Percentiles rank a stretch among this genome's conserved stretches.
Evolutionary conservation across 164 flowering plant species (phyloP).

Genomic region (Stephania cephalantha): DNA sequence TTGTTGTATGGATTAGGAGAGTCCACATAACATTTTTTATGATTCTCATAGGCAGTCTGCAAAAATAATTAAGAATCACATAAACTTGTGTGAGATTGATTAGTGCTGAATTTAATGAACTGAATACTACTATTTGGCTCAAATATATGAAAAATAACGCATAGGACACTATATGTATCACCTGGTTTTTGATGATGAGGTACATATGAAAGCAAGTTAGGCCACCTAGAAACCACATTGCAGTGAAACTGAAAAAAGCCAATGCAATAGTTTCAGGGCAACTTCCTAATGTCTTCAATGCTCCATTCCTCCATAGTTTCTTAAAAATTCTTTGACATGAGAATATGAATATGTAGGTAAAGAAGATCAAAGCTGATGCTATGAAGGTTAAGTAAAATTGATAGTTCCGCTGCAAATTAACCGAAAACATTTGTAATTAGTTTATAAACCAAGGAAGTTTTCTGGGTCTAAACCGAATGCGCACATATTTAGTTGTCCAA

Average conservation of each 20-base stretch:
- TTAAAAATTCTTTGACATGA: conserved; percentile 30
- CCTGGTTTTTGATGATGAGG: conserved; percentile 43
- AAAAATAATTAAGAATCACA: background rate
- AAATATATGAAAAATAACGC: too few relatives aligned
- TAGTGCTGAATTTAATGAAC: background rate
- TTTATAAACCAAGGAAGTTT: background rate
- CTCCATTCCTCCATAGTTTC: conserved; percentile 18
- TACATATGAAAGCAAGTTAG: conserved; percentile 33
- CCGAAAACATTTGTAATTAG: background rate
- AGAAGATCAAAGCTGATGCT: conserved; percentile 27
- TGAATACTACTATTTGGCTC: background rate
- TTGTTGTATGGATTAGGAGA: conserved; percentile 36
- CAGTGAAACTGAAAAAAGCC: conserved; percentile 31
- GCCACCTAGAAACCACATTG: conserved; percentile 35
- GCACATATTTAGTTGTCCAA: too few relatives aligned
- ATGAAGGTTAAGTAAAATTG: conserved; percentile 36
- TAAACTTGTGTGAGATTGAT: background rate
- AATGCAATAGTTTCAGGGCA: conserved; percentile 44
- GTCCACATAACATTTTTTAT: conserved; percentile 20
- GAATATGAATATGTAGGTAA: conserved; percentile 30
- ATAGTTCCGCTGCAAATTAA: conserved; percentile 39
- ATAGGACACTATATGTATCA: conserved; percentile 5
- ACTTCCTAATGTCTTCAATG: conserved; percentile 17
- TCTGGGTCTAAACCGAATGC: background rate
- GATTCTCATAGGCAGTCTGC: conserved; percentile 53